These are phyloP conservation scores for Malassezia sp. DNA, from an alignment of 1,284 basidiomycete species.

Conservation along the genomic window DNA sequence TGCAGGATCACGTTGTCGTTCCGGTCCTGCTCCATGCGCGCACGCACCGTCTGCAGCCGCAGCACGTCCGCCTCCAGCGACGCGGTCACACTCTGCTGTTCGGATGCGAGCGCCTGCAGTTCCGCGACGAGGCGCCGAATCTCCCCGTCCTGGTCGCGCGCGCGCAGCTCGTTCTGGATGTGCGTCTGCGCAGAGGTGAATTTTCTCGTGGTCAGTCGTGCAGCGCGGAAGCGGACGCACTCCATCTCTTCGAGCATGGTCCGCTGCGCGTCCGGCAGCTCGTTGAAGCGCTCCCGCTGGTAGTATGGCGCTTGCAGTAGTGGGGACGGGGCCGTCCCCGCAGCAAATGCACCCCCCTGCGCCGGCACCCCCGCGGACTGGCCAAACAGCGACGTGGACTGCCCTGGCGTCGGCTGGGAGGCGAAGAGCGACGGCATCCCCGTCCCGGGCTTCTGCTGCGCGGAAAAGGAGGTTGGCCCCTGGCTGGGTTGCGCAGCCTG, in stretches of 20 bases:
- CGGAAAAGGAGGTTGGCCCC: no score
- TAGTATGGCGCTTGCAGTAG: conserved; percentile 32
- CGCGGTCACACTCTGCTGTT: conserved; percentile 24
- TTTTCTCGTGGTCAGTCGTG: no score
- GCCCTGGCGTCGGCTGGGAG: no score
- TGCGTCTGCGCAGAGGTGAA: conserved; percentile 25
- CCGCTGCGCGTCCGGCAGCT: conserved; percentile 34
- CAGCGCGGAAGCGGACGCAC: no score
- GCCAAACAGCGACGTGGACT: no score
- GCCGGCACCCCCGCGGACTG: no score
- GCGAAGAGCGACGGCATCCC: no score
- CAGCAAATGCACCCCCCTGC: no score
- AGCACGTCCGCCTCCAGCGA: conserved; percentile 29
- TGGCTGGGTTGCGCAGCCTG: neutral
- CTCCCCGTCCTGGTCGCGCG: conserved; percentile 25
- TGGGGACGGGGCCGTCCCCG: conserved; percentile 21
- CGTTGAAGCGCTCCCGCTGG: conserved; percentile 42
- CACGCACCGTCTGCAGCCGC: conserved; percentile 18
- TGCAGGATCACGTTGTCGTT: conserved; percentile 29
- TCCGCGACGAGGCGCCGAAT: conserved; percentile 28
- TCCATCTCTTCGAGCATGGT: conserved; percentile 41
- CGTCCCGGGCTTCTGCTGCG: no score
- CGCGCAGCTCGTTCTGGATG: conserved; percentile 28
- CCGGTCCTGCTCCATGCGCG: conserved; percentile 31
- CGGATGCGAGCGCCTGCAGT: conserved; percentile 30